These are phyloP conservation scores for Kandelia obovata DNA, from an alignment of 345 rosid species.

Conservation along the genomic window DNA sequence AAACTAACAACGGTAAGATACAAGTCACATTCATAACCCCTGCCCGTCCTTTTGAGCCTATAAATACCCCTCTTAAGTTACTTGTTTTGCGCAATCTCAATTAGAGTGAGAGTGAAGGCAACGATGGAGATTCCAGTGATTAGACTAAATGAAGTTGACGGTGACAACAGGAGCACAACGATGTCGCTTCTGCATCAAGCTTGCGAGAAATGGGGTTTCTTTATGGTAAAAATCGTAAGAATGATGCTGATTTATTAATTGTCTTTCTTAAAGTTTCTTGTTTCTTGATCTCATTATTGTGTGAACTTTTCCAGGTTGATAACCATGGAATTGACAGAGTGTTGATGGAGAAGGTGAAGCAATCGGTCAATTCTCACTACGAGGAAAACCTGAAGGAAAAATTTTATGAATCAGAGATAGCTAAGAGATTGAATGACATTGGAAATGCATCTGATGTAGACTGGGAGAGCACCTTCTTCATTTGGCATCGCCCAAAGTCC, in stretches of 20 bases:
- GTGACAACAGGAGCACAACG: slow-evolving; percentile 56
- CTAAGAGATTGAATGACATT: slow-evolving; percentile 39
- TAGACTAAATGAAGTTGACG: slow-evolving; percentile 58
- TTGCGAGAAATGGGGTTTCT: slow-evolving; percentile 85
- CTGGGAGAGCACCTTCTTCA: slow-evolving; percentile 88
- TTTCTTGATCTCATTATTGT: not conserved
- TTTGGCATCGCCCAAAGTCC: slow-evolving; percentile 65
- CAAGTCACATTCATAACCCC: too few species aligned
- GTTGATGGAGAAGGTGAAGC: slow-evolving; percentile 81
- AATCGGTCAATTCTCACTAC: slow-evolving; percentile 58
- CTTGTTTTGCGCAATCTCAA: slow-evolving; percentile 22
- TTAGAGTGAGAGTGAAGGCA: not conserved
- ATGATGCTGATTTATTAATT: too few species aligned
- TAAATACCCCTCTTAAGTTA: slow-evolving; percentile 33
- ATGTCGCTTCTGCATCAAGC: slow-evolving; percentile 74
- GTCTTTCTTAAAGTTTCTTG: not conserved
- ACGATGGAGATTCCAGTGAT: slow-evolving; percentile 65
- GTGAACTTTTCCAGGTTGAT: slow-evolving; percentile 51
- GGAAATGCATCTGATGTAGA: slow-evolving; percentile 45
- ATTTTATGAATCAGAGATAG: slow-evolving; percentile 69
- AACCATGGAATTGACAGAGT: slow-evolving; percentile 67
- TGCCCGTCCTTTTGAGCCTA: slow-evolving; percentile 17
- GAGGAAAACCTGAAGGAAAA: slow-evolving; percentile 54
- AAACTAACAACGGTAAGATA: too few species aligned
- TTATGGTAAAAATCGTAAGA: slow-evolving; percentile 44